phyloP scores from a whole-genome alignment of 345 rosid species.

The Jatropha curcas region DNA sequence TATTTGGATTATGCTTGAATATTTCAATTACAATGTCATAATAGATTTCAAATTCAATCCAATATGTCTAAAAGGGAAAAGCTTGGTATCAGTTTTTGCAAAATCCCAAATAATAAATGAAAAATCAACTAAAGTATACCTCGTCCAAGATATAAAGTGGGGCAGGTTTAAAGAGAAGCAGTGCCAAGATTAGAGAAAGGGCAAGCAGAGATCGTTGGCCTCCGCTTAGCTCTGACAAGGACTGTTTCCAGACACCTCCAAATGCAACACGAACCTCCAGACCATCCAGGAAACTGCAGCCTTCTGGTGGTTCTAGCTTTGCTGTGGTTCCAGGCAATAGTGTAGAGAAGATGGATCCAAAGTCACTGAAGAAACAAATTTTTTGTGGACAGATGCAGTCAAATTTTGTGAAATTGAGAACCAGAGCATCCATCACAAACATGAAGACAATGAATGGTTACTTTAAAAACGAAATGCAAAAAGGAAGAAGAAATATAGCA shows the following conservation, averaged over 20 bases:
- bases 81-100: neutral
- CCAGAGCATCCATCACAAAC: constrained; percentile 8
- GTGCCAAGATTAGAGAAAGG: constrained; percentile 86
- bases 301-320: constrained; percentile 89
- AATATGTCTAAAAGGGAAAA: neutral
- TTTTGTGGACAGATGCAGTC: neutral
- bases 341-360: constrained; percentile 92
- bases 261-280: constrained; percentile 96
- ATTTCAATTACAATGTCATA: neutral
- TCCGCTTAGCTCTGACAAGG: constrained; percentile 89
- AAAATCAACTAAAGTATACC: constrained; percentile 40
- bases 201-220: constrained; percentile 96
- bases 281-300: constrained; percentile 84
- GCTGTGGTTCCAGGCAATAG: constrained; percentile 90
- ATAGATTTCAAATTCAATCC: neutral
- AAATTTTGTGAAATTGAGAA: constrained; percentile 3
- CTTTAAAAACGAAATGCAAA: neutral
- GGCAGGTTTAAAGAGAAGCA: constrained; percentile 97
- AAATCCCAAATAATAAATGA: constrained; percentile 1
- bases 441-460: neutral
- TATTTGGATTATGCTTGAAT: neutral
- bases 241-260: constrained; percentile 95
- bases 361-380: constrained; percentile 55
- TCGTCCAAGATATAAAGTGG: constrained; percentile 96
- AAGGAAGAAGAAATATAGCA: neutral